These are phyloP conservation scores for Colletotrichum australisinense DNA, from an alignment of 2,329 filamentous ascomycete genomes.

Conservation along the genomic window DNA sequence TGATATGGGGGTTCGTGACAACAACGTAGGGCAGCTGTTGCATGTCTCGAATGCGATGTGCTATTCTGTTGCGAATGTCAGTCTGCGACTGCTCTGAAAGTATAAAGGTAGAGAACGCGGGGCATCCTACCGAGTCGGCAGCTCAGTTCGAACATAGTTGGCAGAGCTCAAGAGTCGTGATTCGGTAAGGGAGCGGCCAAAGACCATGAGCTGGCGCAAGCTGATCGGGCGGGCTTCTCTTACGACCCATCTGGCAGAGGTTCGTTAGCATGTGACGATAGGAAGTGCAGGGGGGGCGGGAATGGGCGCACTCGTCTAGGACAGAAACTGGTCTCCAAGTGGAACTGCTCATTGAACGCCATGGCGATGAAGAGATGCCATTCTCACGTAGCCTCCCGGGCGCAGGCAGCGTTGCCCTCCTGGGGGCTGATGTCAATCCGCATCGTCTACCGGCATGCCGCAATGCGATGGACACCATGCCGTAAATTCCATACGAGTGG, in stretches of 20 bases:
- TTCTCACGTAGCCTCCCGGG: conserved; percentile 17
- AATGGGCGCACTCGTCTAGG: conserved; percentile 68
- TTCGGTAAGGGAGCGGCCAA: conserved; percentile 93
- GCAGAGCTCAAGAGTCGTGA: conserved; percentile 90
- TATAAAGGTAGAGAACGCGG: background rate
- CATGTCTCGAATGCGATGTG: conserved; percentile 96
- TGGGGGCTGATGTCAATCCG: conserved; percentile 42
- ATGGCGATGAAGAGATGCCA: conserved; percentile 37
- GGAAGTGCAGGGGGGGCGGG: conserved; percentile 3
- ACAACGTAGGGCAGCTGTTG: conserved; percentile 96
- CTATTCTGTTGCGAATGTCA: conserved; percentile 67
- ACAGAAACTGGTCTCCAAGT: conserved; percentile 74
- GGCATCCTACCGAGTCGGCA: conserved; percentile 78
- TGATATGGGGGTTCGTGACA: conserved; percentile 93
- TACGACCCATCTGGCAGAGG: conserved; percentile 81
- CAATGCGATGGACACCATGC: conserved; percentile 59
- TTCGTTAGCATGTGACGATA: conserved; percentile 33
- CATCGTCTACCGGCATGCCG: conserved; percentile 56
- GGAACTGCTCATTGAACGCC: conserved; percentile 45
- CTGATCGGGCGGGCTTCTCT: conserved; percentile 95
- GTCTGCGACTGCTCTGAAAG: background rate
- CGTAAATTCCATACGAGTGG: conserved; percentile 49
- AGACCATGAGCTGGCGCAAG: conserved; percentile 95
- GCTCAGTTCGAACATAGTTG: conserved; percentile 96
- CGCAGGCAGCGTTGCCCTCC: conserved; percentile 3